These are phyloP conservation scores for Rhizopus sp. DNA, from an alignment of 371 early-diverging fungal genomes.

Conservation along the genomic window DNA sequence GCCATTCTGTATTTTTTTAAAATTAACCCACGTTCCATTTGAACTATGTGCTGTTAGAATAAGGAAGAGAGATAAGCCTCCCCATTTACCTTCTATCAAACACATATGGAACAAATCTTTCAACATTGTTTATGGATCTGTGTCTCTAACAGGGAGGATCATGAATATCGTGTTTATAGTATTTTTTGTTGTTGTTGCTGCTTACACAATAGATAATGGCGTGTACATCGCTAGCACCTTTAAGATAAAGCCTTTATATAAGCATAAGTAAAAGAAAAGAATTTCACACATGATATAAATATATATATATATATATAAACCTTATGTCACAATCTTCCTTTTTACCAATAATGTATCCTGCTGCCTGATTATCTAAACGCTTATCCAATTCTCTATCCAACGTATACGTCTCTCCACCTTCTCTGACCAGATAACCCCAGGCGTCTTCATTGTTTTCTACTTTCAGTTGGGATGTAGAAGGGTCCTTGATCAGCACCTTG, in stretches of 20 bases:
- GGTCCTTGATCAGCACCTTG: background rate
- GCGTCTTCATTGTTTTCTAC: background rate
- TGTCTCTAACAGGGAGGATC: background rate
- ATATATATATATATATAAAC: conserved; percentile 5
- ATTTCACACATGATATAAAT: background rate
- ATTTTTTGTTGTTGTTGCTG: conserved; percentile 4
- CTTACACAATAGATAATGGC: conserved; percentile 15
- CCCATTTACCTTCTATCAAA: conserved; percentile 6
- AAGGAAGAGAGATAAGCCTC: background rate
- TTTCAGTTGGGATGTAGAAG: background rate
- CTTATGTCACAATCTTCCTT: conserved; percentile 12
- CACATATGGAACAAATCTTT: background rate
- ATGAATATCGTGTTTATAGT: background rate
- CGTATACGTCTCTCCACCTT: background rate
- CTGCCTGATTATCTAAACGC: background rate
- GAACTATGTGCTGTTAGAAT: conserved; percentile 3
- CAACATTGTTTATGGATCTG: background rate
- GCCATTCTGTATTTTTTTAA: conserved; percentile 1
- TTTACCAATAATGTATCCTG: conserved; percentile 14
- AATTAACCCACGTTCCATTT: conserved; percentile 16
- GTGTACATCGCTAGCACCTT: conserved; percentile 1
- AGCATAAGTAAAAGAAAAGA: background rate
- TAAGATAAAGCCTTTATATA: background rate
- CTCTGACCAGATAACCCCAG: conserved; percentile 16
- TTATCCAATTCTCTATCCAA: conserved; percentile 9